Percentiles rank a stretch among this genome's conserved stretches.
These are phyloP conservation scores for Pyrenophora seminiperda DNA, from an alignment of 2,329 filamentous ascomycete genomes.

Conservation along the genomic window DNA sequence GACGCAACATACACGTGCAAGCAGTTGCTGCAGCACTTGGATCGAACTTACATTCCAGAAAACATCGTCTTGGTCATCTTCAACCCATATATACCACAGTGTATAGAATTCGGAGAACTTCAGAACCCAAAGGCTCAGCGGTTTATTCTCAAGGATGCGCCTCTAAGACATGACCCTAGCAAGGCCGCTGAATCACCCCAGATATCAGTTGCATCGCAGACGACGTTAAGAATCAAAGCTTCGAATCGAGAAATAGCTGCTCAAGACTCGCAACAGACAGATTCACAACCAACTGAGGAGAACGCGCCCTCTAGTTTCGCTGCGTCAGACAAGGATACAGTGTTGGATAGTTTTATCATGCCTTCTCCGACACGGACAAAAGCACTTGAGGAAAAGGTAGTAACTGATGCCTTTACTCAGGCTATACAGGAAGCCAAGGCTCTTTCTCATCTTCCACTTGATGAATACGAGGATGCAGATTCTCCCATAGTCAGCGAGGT, in stretches of 20 bases:
- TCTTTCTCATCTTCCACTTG: conserved; percentile 60
- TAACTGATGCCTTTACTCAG: conserved; percentile 63
- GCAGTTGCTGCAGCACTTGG: conserved; percentile 65
- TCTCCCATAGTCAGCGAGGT: conserved; percentile 33
- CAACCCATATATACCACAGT: conserved; percentile 53
- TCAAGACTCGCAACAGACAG: conserved; percentile 38
- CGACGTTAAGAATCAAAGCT: conserved; percentile 59
- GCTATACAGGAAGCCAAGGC: conserved; percentile 68
- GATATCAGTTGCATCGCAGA: conserved; percentile 24
- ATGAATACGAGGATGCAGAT: conserved; percentile 46
- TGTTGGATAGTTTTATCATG: conserved; percentile 40
- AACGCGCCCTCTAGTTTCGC: conserved; percentile 25
- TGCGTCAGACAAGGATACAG: conserved; percentile 23
- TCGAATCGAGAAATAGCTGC: conserved; percentile 49
- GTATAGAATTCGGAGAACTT: conserved; percentile 48
- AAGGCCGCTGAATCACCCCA: conserved; percentile 8
- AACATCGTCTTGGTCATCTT: conserved; percentile 57
- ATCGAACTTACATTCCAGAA: conserved; percentile 29
- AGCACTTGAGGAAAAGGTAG: background rate
- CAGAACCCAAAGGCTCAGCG: conserved; percentile 61
- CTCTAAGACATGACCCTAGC: conserved; percentile 11
- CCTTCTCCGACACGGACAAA: conserved; percentile 14
- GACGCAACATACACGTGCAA: conserved; percentile 63
- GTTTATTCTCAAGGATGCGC: conserved; percentile 64
- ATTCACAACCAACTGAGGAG: conserved; percentile 48